phyloP scores from a whole-genome alignment of 1,139 yeast genomes.

The Geotrichum australiense region DNA sequence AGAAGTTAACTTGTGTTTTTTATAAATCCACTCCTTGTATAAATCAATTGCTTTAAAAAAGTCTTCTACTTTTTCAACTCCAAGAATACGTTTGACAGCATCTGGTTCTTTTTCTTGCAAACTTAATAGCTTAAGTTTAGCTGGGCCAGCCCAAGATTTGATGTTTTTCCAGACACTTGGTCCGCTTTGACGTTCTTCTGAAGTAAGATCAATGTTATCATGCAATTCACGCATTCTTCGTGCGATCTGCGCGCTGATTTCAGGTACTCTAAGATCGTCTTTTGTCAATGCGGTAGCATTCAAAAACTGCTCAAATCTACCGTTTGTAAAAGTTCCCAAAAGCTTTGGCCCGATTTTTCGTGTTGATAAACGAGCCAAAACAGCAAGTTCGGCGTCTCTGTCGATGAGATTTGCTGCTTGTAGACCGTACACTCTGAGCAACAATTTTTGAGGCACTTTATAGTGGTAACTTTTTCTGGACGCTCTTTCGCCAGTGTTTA shows the following conservation, averaged over 20 bases:
- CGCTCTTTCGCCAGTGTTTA: slow-evolving; percentile 14
- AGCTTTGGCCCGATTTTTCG: slow-evolving; percentile 83
- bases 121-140: slow-evolving; percentile 40
- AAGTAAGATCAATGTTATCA: slow-evolving; percentile 60
- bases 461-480: slow-evolving; percentile 25
- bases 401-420: slow-evolving; percentile 84
- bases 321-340: slow-evolving; percentile 83
- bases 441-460: slow-evolving; percentile 41
- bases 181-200: slow-evolving; percentile 45
- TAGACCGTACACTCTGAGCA: slow-evolving; percentile 85
- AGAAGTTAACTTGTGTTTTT: slow-evolving; percentile 22
- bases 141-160: slow-evolving; percentile 60
- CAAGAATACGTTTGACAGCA: slow-evolving; percentile 17
- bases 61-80: slow-evolving; percentile 14
- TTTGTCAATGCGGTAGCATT: slow-evolving; percentile 71
- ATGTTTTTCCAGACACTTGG: slow-evolving; percentile 69
- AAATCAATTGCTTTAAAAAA: slow-evolving; percentile 30
- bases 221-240: slow-evolving; percentile 96
- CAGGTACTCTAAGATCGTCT: slow-evolving; percentile 65
- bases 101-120: slow-evolving; percentile 23
- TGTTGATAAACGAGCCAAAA: slow-evolving; percentile 63
- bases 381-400: slow-evolving; percentile 68
- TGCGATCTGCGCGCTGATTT: slow-evolving; percentile 77
- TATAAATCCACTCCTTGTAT: slow-evolving; percentile 56
- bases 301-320: slow-evolving; percentile 85